phyloP scores from a whole-genome alignment of 306 rosid species.

The Geum urbanum region DNA sequence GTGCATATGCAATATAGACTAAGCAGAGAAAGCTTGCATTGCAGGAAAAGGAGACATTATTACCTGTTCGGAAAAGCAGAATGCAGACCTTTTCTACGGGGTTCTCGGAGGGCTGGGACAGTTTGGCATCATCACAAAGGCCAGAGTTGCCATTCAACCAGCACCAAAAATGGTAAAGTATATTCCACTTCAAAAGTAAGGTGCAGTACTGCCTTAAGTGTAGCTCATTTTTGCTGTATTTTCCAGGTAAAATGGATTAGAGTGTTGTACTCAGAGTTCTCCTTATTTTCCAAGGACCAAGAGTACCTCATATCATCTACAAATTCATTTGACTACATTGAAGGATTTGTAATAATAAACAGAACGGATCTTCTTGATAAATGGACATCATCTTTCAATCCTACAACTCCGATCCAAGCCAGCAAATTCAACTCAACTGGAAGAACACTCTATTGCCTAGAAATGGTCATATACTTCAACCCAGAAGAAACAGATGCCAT shows the following conservation, averaged over 20 bases:
- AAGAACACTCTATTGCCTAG: conserved; percentile 70
- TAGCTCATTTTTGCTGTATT: not conserved
- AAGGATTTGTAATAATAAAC: conserved; percentile 82
- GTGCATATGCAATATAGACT: not conserved
- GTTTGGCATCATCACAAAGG: conserved; percentile 87
- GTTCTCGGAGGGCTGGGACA: conserved; percentile 98
- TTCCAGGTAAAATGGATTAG: conserved; percentile 90
- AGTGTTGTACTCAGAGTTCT: conserved; percentile 80
- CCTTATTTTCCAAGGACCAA: conserved; percentile 67
- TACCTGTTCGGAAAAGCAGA: conserved; percentile 63
- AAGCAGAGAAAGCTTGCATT: conserved; percentile 1
- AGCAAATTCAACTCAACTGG: conserved; percentile 73
- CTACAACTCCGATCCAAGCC: conserved; percentile 65
- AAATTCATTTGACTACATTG: conserved; percentile 72
- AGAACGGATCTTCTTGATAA: conserved; percentile 69
- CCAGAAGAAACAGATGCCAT: conserved; percentile 46
- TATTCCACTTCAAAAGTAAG: not conserved
- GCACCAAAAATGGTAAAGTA: conserved; percentile 74
- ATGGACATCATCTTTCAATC: conserved; percentile 87
- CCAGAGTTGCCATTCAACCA: conserved; percentile 79
- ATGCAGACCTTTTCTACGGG: conserved; percentile 70
- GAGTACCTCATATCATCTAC: conserved; percentile 68
- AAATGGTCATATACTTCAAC: conserved; percentile 78
- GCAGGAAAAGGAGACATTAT: conserved; percentile 88
- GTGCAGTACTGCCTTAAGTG: conserved; percentile 4